Conservation (phyloP, 2,329 filamentous ascomycete species). For the Coniella lustricola region DNA sequence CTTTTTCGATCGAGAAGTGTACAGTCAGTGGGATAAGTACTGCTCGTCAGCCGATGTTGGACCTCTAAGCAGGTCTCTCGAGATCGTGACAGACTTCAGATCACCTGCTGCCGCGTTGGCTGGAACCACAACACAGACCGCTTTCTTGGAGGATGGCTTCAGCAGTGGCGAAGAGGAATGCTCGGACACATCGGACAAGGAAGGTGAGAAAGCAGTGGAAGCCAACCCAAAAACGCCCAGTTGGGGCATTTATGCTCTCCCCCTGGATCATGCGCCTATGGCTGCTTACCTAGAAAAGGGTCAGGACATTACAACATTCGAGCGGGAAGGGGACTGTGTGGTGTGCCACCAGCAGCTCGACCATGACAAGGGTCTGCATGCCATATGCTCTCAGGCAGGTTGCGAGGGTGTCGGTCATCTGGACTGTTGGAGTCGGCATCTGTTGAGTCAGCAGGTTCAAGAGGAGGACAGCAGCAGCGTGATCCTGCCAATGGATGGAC, state of each 20-base stretch:
- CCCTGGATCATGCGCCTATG: conserved; percentile 48
- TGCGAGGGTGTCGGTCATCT: conserved; percentile 55
- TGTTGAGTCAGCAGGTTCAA: conserved; percentile 31
- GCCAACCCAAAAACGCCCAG: conserved; percentile 8
- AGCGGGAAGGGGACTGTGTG: conserved; percentile 48
- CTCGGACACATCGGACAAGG: neutral
- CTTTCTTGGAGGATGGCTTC: neutral
- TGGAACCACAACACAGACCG: neutral
- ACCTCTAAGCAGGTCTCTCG: conserved; percentile 39
- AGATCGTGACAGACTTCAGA: conserved; percentile 51
- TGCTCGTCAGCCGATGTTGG: conserved; percentile 38
- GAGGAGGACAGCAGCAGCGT: conserved; percentile 26
- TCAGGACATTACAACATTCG: conserved; percentile 46
- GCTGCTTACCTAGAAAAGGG: conserved; percentile 50
- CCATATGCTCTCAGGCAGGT: conserved; percentile 44
- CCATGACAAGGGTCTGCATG: conserved; percentile 44
- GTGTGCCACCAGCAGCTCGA: conserved; percentile 42
- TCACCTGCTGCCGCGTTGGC: conserved; percentile 16
- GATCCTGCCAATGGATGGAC: conserved; percentile 61
- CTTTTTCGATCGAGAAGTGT: conserved; percentile 68
- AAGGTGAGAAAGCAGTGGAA: neutral
- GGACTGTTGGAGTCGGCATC: conserved; percentile 50
- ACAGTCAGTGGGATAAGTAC: conserved; percentile 60
- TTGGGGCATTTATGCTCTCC: conserved; percentile 47
- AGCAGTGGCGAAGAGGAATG: conserved; percentile 2